Percentiles rank a stretch among this genome's conserved stretches.
Conservation (phyloP, 1,139 yeast species). For the Diutina sp. region DNA sequence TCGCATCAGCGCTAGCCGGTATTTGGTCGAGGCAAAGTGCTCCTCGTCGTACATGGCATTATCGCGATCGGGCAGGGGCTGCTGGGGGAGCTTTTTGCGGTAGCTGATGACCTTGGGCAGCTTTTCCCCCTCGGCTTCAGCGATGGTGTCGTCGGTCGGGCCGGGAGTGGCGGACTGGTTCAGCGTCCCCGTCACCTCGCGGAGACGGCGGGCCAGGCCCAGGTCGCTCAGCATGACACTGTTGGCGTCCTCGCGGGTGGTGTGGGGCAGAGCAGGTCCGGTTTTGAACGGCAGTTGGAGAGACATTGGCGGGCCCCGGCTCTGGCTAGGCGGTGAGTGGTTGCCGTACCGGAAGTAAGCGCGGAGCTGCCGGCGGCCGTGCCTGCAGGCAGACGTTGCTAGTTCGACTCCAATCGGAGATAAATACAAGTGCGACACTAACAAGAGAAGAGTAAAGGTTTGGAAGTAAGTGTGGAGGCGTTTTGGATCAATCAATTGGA, state of each 20-base stretch:
- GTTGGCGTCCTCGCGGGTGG: conserved; percentile 41
- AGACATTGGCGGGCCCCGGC: neutral
- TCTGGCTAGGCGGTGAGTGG: neutral
- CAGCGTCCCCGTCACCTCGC: neutral
- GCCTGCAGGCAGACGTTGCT: too few species aligned
- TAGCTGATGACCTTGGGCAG: conserved; percentile 38
- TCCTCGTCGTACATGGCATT: conserved; percentile 25
- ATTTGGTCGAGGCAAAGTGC: conserved; percentile 20
- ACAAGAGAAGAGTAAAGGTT: too few species aligned
- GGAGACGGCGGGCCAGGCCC: neutral
- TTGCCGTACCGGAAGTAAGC: neutral
- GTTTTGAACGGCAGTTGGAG: conserved; percentile 34
- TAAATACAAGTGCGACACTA: neutral
- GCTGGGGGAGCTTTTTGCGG: conserved; percentile 26
- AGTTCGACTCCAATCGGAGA: neutral
- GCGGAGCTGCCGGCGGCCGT: neutral
- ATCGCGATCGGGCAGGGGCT: conserved; percentile 16
- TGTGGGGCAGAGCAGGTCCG: conserved; percentile 45
- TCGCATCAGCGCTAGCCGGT: conserved; percentile 48
- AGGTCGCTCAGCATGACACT: neutral
- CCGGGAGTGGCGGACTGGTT: neutral
- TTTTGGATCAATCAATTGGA: too few species aligned
- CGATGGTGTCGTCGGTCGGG: neutral
- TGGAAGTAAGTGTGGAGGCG: too few species aligned
- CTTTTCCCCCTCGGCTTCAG: conserved; percentile 3